A percentile compares a stretch with the other conserved stretches of the same genome.
These are phyloP conservation scores for Aristolochia contorta DNA, from an alignment of 164 flowering plant species.

Conservation along the genomic window DNA sequence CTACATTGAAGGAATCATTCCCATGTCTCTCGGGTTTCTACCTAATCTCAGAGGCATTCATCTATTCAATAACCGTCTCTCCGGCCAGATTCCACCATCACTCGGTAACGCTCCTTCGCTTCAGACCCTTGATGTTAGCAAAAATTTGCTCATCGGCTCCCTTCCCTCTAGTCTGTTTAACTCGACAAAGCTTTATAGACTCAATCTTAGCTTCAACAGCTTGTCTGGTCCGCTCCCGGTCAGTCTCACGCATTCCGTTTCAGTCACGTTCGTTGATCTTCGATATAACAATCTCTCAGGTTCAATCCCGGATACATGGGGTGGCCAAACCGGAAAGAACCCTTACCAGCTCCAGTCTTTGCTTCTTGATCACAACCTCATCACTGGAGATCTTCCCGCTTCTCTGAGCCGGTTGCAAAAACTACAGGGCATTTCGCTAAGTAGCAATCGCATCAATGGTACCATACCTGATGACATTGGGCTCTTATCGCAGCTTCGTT, in stretches of 20 bases:
- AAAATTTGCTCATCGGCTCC: conserved; percentile 55
- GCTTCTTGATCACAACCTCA: conserved; percentile 45
- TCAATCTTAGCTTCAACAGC: conserved; percentile 71
- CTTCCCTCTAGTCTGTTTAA: conserved; percentile 55
- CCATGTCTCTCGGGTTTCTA: conserved; percentile 58
- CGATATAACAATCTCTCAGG: conserved; percentile 78
- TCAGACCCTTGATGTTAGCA: conserved; percentile 67
- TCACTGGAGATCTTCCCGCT: conserved; percentile 49
- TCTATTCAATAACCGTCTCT: conserved; percentile 74
- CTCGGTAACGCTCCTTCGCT: conserved; percentile 47
- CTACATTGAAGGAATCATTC: conserved; percentile 48
- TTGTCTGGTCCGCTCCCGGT: conserved; percentile 55
- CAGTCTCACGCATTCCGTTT: conserved; percentile 32
- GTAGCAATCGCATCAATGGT: conserved; percentile 50
- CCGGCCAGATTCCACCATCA: conserved; percentile 75
- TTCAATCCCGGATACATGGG: conserved; percentile 59
- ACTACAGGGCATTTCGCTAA: conserved; percentile 44
- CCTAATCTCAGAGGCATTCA: conserved; percentile 67
- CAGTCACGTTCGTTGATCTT: conserved; percentile 59
- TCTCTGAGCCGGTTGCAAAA: conserved; percentile 32
- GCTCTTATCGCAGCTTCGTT: conserved; percentile 31
- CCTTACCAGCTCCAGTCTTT: conserved; percentile 34
- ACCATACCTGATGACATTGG: conserved; percentile 50
- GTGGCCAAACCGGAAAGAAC: conserved; percentile 2
- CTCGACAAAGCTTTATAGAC: conserved; percentile 48